Percentiles rank a stretch among this genome's conserved stretches.
Evolutionary conservation across 176 grass and related monocot genomes (phyloP).

Genomic region (Cenchrus americanus): DNA sequence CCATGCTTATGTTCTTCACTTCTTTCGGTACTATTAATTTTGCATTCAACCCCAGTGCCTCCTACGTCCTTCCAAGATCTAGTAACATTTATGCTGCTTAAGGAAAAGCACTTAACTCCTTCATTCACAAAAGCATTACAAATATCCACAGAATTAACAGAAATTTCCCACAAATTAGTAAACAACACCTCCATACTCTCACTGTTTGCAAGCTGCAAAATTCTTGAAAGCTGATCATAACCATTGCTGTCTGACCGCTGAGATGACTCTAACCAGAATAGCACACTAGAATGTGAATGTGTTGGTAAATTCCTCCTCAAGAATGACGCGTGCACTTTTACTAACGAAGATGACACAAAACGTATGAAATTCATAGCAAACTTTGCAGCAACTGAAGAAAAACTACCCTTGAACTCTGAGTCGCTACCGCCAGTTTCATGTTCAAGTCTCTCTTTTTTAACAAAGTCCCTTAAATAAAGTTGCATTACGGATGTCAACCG

Average conservation of each 20-base stretch:
- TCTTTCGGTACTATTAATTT: conserved; percentile 41
- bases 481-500: conserved; percentile 62
- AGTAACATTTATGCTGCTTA: conserved; percentile 44
- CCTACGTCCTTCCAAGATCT: conserved; percentile 69
- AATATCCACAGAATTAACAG: conserved; percentile 63
- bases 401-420: conserved; percentile 40
- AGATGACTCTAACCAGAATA: conserved; percentile 68
- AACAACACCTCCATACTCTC: conserved; percentile 55
- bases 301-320: conserved; percentile 59
- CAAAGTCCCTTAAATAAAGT: conserved; percentile 52
- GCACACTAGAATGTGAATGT: conserved; percentile 42
- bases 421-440: conserved; percentile 39
- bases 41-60: conserved; percentile 42
- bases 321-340: conserved; percentile 74
- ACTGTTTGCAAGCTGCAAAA: conserved; percentile 50
- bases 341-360: conserved; percentile 71
- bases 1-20: conserved; percentile 39
- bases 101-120: conserved; percentile 64
- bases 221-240: conserved; percentile 47
- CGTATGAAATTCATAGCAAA: conserved; percentile 56
- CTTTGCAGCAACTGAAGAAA: conserved; percentile 50
- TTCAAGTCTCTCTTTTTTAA: conserved; percentile 48
- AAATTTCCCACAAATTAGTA: conserved; percentile 71
- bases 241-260: conserved; percentile 43
- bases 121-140: conserved; percentile 68